A percentile compares a stretch with the other conserved stretches of the same genome.
Evolutionary conservation across 78 protist genomes (phyloP).

Genomic region (Dictyostelium discoideum): dicty_2.7 NC_007091.3:4559001-4559500

Average conservation of each 20-base stretch:
- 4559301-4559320: conserved; percentile 48
- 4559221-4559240: conserved; percentile 46
- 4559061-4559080: neutral
- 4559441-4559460: conserved; percentile 3
- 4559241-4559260: neutral
- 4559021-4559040: neutral
- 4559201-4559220: conserved; percentile 44
- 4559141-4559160: conserved; percentile 46
- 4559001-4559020: no score
- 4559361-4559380: neutral
- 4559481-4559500: conserved; percentile 57
- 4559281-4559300: conserved; percentile 65
- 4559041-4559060: neutral
- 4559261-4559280: conserved; percentile 52
- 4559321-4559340: neutral
- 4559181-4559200: conserved; percentile 51
- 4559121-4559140: conserved; percentile 60
- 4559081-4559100: conserved; percentile 13
- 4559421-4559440: neutral
- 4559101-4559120: conserved; percentile 75
- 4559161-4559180: conserved; percentile 41
- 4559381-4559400: neutral
- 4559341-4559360: neutral
- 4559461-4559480: conserved; percentile 46
- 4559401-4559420: neutral